Conservation (phyloP, 106 monocot species). For the Iris macrosiphon region DNA sequence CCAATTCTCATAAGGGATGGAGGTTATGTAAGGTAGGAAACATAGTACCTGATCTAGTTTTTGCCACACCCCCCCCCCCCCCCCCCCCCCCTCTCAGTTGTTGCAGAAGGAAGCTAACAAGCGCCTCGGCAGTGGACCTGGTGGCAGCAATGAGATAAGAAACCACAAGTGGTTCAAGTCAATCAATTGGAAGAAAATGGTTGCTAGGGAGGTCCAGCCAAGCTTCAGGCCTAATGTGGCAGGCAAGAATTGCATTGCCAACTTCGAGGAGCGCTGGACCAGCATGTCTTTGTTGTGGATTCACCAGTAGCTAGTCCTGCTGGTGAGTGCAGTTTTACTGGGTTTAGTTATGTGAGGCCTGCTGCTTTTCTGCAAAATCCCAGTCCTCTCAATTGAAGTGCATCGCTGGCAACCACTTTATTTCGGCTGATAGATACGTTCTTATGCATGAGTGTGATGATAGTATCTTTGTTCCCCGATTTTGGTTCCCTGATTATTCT, state of each 20-base stretch:
- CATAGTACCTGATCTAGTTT: too few species aligned
- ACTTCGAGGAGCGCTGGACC: conserved; percentile 86
- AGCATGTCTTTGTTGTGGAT: conserved; percentile 58
- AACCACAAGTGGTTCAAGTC: conserved; percentile 93
- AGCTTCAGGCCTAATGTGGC: conserved; percentile 73
- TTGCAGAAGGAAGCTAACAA: conserved; percentile 80
- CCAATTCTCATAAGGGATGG: neutral
- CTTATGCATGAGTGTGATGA: too few species aligned
- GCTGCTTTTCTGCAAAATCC: conserved; percentile 30
- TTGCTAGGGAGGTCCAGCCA: conserved; percentile 60
- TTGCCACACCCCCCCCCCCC: too few species aligned
- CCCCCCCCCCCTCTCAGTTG: conserved; percentile 39
- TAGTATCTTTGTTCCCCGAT: too few species aligned
- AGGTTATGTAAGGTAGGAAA: too few species aligned
- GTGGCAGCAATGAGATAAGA: conserved; percentile 75
- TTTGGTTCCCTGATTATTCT: too few species aligned
- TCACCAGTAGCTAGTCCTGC: conserved; percentile 85
- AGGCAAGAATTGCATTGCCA: conserved; percentile 64
- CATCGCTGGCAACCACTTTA: too few species aligned
- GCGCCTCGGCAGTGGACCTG: conserved; percentile 67
- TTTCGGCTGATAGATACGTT: too few species aligned
- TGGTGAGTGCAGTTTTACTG: conserved; percentile 43
- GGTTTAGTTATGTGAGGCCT: conserved; percentile 79
- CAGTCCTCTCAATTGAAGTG: conserved; percentile 23
- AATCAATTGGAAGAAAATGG: conserved; percentile 82